A percentile compares a stretch with the other conserved stretches of the same genome.
phyloP scores from a whole-genome alignment of 352 stramenopile species.

The Phytophthora capsici region DNA sequence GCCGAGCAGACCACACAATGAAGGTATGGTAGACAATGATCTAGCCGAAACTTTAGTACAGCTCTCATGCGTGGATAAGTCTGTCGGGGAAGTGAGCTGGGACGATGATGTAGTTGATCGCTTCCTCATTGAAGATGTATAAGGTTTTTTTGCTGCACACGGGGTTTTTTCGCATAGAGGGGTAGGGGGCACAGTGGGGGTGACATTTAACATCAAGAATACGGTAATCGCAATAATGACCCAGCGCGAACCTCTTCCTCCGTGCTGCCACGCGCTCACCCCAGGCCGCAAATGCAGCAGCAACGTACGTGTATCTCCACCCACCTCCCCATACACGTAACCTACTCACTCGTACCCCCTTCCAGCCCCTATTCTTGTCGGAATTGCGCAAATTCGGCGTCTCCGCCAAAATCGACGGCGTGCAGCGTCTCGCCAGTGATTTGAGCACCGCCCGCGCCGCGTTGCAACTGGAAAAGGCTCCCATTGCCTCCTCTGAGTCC shows the following conservation, averaged over 20 bases:
- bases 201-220: too few relatives aligned
- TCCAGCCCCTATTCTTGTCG: constrained; percentile 51
- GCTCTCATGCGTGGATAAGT: too few relatives aligned
- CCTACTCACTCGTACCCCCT: background rate
- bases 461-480: constrained; percentile 31
- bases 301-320: constrained; percentile 34
- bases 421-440: constrained; percentile 46
- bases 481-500: background rate
- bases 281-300: constrained; percentile 43
- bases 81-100: too few relatives aligned
- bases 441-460: constrained; percentile 47
- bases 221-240: constrained; percentile 26
- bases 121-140: too few relatives aligned
- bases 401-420: constrained; percentile 35
- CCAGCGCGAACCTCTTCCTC: constrained; percentile 49
- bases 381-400: constrained; percentile 50
- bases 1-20: too few relatives aligned
- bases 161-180: too few relatives aligned
- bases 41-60: too few relatives aligned
- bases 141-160: too few relatives aligned
- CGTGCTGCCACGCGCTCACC: constrained; percentile 60
- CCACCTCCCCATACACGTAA: background rate
- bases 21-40: too few relatives aligned
- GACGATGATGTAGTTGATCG: too few relatives aligned
- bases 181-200: too few relatives aligned